Base-by-base conservation (phyloP, 306 rosid species). In the Gynostemma pentaphyllum region DNA sequence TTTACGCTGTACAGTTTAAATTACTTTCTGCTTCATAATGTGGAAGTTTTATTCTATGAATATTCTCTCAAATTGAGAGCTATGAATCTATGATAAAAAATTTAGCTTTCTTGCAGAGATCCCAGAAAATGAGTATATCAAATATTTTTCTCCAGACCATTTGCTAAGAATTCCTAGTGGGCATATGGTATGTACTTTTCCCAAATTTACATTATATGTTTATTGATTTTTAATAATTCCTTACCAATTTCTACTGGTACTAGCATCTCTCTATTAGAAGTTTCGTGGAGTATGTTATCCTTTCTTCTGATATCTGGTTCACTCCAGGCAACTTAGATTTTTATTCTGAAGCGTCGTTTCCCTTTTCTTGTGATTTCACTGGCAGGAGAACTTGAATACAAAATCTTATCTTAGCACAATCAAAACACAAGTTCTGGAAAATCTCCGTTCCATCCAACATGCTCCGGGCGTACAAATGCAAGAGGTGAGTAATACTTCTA, bases 401-500 rank as follows among this genome's bases (percentile, higher is more conserved):
- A 92, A 92, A 77, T 92, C 98, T 29, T 92, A 88, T 68, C 82
- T 92, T 45, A 74, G 95, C 83, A 77, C 90, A 42, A 86, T 92
- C 70, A 92, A 92, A 84, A 77, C 83, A 76, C 98, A 92, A 76
- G 96, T 92, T 64, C 34, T 88, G 72, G 98, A 92, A 78, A 92
- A 88, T 79, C 96, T 92, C 11, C 96, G 96, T 29, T 71, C 73
- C 79, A 88, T 92, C 61, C 96, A 92, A 73, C 96, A 92, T 55
- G 98, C 98, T 64, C 98, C 96, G 2, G 80, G 94, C 69, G 98
- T 92, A 39, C 98, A 92, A 68, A 77, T 92, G 98, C 98, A 92
- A 62, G 98, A 92, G 95, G 98, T 92, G 74, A 82, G 83, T 56
- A 62, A 57, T 45, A 32, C 37, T 40, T 60, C 32, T 60, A 21